A percentile compares a stretch with the other conserved stretches of the same genome.
These are phyloP conservation scores for Pestalotiopsis sp. DNA, from an alignment of 2,329 filamentous ascomycete species.

Conservation along the genomic window DNA sequence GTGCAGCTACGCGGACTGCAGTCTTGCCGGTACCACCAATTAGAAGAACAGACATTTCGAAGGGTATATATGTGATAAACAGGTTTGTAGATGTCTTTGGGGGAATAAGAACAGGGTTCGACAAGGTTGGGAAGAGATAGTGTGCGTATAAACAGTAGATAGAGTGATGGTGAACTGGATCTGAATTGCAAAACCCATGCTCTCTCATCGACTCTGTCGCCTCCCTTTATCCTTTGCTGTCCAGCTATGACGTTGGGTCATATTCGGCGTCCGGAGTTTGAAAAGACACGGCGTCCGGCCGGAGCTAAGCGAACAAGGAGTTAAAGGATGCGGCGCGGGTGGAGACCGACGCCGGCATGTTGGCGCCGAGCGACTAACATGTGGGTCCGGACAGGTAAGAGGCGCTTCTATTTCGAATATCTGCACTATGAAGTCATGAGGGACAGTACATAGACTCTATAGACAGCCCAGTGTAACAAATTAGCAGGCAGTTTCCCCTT, in stretches of 20 bases:
- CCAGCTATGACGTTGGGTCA: not conserved
- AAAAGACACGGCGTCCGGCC: not conserved
- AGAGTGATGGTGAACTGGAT: not conserved
- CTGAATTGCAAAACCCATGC: not conserved
- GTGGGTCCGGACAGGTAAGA: not conserved
- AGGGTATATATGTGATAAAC: not conserved
- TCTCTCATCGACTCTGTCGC: not conserved
- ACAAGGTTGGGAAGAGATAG: not conserved
- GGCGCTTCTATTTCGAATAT: not conserved
- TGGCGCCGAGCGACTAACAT: not conserved
- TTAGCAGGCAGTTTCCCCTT: too few relatives aligned
- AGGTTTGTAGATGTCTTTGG: not conserved
- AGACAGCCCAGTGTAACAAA: too few relatives aligned
- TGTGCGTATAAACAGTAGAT: not conserved
- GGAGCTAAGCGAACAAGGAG: constrained; percentile 3
- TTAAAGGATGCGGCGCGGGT: not conserved
- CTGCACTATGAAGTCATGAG: not conserved
- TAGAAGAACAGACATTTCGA: constrained; percentile 21
- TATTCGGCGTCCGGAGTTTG: not conserved
- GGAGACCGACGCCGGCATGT: not conserved
- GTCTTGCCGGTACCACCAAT: constrained; percentile 24
- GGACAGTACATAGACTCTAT: not conserved
- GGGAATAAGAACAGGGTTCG: not conserved
- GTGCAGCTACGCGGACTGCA: constrained; percentile 19
- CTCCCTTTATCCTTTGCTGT: not conserved